These are phyloP conservation scores for Chlorella vulgaris DNA, from an alignment of 139 green algal genomes.

Conservation along the genomic window DNA sequence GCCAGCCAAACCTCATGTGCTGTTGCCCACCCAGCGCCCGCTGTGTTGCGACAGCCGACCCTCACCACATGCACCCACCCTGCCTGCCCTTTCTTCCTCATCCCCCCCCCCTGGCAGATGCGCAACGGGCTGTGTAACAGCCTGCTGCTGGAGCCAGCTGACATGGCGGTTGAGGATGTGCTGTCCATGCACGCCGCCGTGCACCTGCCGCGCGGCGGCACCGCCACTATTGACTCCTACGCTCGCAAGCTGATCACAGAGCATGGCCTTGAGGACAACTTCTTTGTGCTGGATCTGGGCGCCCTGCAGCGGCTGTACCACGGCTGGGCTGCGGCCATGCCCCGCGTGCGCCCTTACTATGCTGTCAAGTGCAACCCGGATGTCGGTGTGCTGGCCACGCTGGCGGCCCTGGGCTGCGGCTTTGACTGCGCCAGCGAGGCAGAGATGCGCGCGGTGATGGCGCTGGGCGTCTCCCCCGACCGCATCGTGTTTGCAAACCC, in stretches of 20 bases:
- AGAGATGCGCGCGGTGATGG: conserved; percentile 83
- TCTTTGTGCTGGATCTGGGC: conserved; percentile 93
- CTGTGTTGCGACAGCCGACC: too few species aligned
- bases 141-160: conserved; percentile 25
- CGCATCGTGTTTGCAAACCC: conserved; percentile 96
- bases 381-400: conserved; percentile 76
- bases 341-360: conserved; percentile 91
- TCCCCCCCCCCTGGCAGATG: neutral
- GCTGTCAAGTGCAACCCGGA: conserved; percentile 66
- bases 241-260: conserved; percentile 31
- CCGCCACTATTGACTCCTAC: conserved; percentile 41
- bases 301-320: conserved; percentile 76
- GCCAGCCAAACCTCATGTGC: too few species aligned
- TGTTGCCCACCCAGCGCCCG: too few species aligned
- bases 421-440: conserved; percentile 94
- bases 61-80: too few species aligned
- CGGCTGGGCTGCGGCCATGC: conserved; percentile 83
- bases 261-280: conserved; percentile 65
- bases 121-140: conserved; percentile 34
- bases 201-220: conserved; percentile 2
- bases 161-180: conserved; percentile 45
- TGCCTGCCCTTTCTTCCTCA: neutral
- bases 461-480: conserved; percentile 73
- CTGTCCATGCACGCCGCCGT: conserved; percentile 35
- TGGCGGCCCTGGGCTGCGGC: conserved; percentile 85